phyloP scores from a whole-genome alignment of 371 early-diverging fungal genomes.

The Lichtheimia corymbifera region DNA sequence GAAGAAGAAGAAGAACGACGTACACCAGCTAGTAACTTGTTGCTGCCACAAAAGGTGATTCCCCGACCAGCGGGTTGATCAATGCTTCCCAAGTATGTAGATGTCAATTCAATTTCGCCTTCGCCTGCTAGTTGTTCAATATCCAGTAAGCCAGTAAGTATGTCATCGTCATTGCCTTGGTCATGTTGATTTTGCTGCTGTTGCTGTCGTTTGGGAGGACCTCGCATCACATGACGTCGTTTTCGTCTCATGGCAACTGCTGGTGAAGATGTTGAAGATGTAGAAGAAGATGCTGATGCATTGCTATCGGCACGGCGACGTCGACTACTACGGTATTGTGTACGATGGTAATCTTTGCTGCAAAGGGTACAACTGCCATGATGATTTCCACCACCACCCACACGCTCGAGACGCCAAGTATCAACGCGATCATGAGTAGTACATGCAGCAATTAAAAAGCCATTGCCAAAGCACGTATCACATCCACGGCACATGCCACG shows the following conservation, averaged over 20 bases:
- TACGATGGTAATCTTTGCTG: slow-evolving; percentile 30
- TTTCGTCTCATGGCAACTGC: background rate
- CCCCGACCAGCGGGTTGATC: slow-evolving; percentile 29
- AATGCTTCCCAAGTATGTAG: slow-evolving; percentile 31
- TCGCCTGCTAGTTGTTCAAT: slow-evolving; percentile 35
- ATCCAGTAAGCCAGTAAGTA: slow-evolving; percentile 18
- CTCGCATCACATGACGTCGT: background rate
- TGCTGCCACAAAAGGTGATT: slow-evolving; percentile 31
- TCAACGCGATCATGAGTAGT: slow-evolving; percentile 31
- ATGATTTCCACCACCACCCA: slow-evolving; percentile 10
- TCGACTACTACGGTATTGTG: slow-evolving; percentile 16
- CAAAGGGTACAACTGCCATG: slow-evolving; percentile 26
- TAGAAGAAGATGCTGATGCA: background rate
- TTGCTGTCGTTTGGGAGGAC: background rate
- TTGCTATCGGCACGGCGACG: background rate
- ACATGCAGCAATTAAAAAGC: slow-evolving; percentile 39
- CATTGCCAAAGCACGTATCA: slow-evolving; percentile 34
- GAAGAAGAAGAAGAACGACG: slow-evolving; percentile 14
- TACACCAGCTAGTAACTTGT: slow-evolving; percentile 39
- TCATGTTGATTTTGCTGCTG: background rate
- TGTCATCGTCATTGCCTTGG: slow-evolving; percentile 1
- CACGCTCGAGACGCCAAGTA: slow-evolving; percentile 35
- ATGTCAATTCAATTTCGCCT: slow-evolving; percentile 17
- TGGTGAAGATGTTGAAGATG: background rate
- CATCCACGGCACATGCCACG: slow-evolving; percentile 27